Base-by-base conservation (phyloP, 257 asterid species). In the Coffea eugenioides region DNA sequence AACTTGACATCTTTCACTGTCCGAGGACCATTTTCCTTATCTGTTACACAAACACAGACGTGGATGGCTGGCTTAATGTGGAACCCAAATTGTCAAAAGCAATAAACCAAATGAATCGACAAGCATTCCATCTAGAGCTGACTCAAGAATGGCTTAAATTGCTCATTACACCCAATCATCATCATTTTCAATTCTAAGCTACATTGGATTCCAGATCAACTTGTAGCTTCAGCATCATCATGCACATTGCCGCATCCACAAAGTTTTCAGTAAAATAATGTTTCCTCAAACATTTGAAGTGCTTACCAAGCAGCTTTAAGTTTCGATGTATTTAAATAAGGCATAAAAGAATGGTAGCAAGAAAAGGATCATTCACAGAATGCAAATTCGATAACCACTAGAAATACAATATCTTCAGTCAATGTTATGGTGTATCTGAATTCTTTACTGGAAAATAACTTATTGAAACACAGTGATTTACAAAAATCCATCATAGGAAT, bases 1-100 rank as follows among this genome's bases (percentile, higher is more conserved):
- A 94, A 83, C 91, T 94, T 94, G 79, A 94, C 87, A 74, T 94
- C 97, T 85, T 94, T 92, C 25, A 89, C 91, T 5, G 95, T 88
- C 49, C 88, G 83, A 3, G 96, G 97, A 56, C 97, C 91, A 46
- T 90, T 90, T 83, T 88, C 92, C 80, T 92, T 92, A 79, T 90
- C 98, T 94, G 90, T 80, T 79, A 76, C 74, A 82, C 61, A 69
- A 18, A 77, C 68, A 79, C 2, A 67, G 80, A 27, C 57, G 56
- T 64, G 25, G 62, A 64, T 27, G 31, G 43, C n/a, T 52, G 13
- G 54, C 36, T 34, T 73, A 9, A 51, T 39, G 34, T 39, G 54
- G 66, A 5, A 3, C 12, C 57, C 36, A 21, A 49, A 43, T n/a
- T 73, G 36, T 59, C 73, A 48, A 64, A 41, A 27, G 8, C 45